Percentiles rank a stretch among this genome's conserved stretches.
These are phyloP conservation scores for Pseudocohnilembus persalinus DNA, from an alignment of 169 alveolate genomes.

Conservation along the genomic window DNA sequence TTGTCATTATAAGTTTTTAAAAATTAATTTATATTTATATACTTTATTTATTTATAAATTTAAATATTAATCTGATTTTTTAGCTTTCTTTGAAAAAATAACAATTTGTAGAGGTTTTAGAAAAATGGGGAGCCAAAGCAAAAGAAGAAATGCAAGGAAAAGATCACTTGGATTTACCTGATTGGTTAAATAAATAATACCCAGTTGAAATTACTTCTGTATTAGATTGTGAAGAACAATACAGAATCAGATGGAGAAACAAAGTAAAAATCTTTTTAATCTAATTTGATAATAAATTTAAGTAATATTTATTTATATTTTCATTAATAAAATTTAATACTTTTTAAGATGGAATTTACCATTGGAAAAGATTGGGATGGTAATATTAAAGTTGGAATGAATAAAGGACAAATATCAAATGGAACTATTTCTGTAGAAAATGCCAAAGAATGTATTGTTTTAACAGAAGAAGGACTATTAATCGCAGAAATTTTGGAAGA, in stretches of 20 bases:
- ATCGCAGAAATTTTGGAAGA: neutral
- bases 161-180: neutral
- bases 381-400: neutral
- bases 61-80: no score
- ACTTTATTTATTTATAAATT: no score
- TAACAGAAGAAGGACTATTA: neutral
- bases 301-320: no score
- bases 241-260: neutral
- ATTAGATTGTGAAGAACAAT: neutral
- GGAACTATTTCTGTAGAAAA: neutral
- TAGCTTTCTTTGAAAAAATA: neutral
- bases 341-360: neutral
- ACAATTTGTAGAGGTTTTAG: neutral
- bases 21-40: no score
- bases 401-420: neutral
- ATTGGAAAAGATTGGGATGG: neutral
- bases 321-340: no score
- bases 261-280: neutral
- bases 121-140: neutral
- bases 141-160: neutral
- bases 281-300: no score
- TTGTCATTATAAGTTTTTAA: neutral
- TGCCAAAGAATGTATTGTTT: neutral
- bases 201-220: neutral
- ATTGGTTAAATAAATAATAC: neutral